A percentile compares a stretch with the other conserved stretches of the same genome.
Conservation (phyloP, 2,329 filamentous ascomycete species). For the Xylariales sp. region DNA sequence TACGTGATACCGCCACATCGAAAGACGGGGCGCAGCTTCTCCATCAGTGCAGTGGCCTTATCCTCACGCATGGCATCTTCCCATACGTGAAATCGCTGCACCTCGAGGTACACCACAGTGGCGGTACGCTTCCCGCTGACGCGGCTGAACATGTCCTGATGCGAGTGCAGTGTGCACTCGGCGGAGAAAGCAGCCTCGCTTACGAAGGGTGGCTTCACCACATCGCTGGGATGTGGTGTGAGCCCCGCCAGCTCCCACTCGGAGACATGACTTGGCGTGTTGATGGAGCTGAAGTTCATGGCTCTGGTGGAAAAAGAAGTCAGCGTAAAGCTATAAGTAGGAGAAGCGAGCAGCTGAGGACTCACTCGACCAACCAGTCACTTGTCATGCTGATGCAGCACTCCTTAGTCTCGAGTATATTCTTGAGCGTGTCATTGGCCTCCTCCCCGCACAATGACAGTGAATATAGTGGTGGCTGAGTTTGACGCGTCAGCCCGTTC, state of each 20-base stretch:
- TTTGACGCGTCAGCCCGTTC: neutral
- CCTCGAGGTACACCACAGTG: slow-evolving; percentile 7
- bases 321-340: too few relatives aligned
- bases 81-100: slow-evolving; percentile 10
- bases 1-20: slow-evolving; percentile 9
- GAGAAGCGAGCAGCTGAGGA: too few relatives aligned
- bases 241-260: slow-evolving; percentile 12
- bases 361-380: slow-evolving; percentile 14
- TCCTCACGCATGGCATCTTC: slow-evolving; percentile 6
- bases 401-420: slow-evolving; percentile 13
- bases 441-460: slow-evolving; percentile 12
- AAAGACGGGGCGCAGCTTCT: slow-evolving; percentile 7
- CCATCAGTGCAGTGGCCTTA: slow-evolving; percentile 5
- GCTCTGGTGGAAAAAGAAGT: slow-evolving; percentile 3
- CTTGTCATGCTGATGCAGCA: slow-evolving; percentile 13
- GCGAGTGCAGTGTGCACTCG: slow-evolving; percentile 8
- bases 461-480: slow-evolving; percentile 17
- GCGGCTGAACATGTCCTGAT: slow-evolving; percentile 9
- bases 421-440: slow-evolving; percentile 13
- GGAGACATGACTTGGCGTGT: slow-evolving; percentile 12
- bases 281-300: slow-evolving; percentile 11
- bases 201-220: slow-evolving; percentile 5
- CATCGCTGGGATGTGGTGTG: slow-evolving; percentile 6
- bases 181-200: slow-evolving; percentile 10
- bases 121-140: slow-evolving; percentile 1